Evolutionary conservation across 805 yeast genomes (phyloP).

Genomic region (Saturnispora zaruensis): DNA sequence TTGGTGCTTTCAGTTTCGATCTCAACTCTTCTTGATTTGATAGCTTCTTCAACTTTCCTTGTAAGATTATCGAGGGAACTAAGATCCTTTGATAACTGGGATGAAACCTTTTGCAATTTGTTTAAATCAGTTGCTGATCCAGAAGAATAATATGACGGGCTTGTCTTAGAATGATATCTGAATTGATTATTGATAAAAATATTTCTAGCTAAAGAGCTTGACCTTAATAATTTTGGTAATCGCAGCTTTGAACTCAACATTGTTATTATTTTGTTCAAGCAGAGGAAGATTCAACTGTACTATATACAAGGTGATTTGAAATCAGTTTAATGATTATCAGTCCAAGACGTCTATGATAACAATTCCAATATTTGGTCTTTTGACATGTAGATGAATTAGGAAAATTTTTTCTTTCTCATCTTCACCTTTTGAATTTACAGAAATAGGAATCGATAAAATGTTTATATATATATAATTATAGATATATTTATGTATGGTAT

Average conservation of each 20-base stretch:
- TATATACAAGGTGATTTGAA: neutral
- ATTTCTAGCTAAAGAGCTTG: neutral
- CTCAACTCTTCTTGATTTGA: slow-evolving; percentile 18
- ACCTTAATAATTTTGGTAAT: neutral
- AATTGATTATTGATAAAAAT: neutral
- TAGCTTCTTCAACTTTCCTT: slow-evolving; percentile 20
- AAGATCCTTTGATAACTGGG: slow-evolving; percentile 22
- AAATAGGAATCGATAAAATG: neutral
- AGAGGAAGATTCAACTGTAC: neutral
- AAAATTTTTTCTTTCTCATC: neutral
- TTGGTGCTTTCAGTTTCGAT: slow-evolving; percentile 12
- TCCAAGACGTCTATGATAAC: neutral
- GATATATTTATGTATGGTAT: neutral
- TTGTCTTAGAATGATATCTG: neutral
- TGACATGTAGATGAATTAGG: neutral
- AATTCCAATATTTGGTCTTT: neutral
- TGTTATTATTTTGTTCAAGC: neutral
- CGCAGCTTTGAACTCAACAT: neutral
- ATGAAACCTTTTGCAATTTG: slow-evolving; percentile 3
- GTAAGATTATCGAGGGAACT: slow-evolving; percentile 26
- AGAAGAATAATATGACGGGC: neutral
- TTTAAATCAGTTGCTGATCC: neutral
- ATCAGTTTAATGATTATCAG: neutral
- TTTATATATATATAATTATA: too few relatives aligned
- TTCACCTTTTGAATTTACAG: neutral